phyloP scores from a whole-genome alignment of 208 protist genomes.

The Tritrichomonas musculus region DNA sequence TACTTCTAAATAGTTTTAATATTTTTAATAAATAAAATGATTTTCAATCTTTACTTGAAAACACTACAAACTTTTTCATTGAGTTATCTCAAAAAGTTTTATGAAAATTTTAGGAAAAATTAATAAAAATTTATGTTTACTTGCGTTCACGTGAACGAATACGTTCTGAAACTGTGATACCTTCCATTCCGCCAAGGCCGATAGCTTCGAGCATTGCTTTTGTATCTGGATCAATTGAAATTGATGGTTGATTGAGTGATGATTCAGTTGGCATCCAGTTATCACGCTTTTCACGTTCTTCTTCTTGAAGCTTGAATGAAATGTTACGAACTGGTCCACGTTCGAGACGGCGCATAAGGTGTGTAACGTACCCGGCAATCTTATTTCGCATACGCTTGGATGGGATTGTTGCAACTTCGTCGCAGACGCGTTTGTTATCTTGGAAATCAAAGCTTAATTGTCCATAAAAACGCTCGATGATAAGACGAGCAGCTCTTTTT shows the following conservation, averaged over 20 bases:
- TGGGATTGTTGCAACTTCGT: conserved; percentile 92
- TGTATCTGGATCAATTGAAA: conserved; percentile 45
- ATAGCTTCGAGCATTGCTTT: conserved; percentile 47
- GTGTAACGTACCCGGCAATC: conserved; percentile 95
- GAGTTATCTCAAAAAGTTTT: too few relatives aligned
- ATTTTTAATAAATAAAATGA: too few relatives aligned
- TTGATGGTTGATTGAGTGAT: conserved; percentile 50
- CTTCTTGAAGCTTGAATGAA: conserved; percentile 99
- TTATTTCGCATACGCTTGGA: conserved; percentile 99
- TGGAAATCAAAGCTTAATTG: conserved; percentile 97
- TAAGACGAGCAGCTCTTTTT: conserved; percentile 94
- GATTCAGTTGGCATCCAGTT: conserved; percentile 95
- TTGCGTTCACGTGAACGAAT: neutral
- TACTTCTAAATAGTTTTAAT: too few relatives aligned
- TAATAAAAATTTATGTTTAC: too few relatives aligned
- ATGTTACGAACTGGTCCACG: conserved; percentile 96
- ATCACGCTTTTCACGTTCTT: conserved; percentile 98
- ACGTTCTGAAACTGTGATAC: neutral
- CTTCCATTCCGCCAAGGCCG: conserved; percentile 40
- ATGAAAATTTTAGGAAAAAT: too few relatives aligned
- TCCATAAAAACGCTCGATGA: conserved; percentile 99
- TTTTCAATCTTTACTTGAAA: too few relatives aligned
- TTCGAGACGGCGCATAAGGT: conserved; percentile 19
- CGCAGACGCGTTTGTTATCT: conserved; percentile 88
- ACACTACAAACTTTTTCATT: too few relatives aligned